A percentile compares a stretch with the other conserved stretches of the same genome.
Evolutionary conservation across 495 filamentous ascomycete genomes (phyloP).

Genomic region (Lasiosphaeris hirsuta): DNA sequence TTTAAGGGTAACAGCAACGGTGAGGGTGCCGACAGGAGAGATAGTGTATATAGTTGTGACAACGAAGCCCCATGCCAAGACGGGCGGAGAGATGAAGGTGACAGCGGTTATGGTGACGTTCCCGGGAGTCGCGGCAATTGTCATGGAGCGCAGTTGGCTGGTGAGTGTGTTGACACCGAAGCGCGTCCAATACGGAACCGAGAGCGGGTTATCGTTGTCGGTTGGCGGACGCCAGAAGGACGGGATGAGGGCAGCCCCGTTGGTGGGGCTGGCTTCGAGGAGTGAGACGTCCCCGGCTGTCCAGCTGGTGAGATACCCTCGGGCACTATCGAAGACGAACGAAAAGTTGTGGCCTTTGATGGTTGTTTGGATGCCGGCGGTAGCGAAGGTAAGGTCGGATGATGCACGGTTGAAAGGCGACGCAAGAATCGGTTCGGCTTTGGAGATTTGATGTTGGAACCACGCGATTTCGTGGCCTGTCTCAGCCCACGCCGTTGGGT

Average conservation of each 20-base stretch:
- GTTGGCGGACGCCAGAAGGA: conserved; percentile 49
- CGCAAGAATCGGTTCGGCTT: not conserved
- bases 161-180: conserved; percentile 35
- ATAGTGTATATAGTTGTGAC: conserved; percentile 49
- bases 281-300: conserved; percentile 16
- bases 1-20: conserved; percentile 38
- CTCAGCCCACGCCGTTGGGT: conserved; percentile 21
- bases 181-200: conserved; percentile 39
- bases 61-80: conserved; percentile 56
- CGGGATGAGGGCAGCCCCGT: conserved; percentile 33
- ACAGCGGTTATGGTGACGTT: conserved; percentile 36
- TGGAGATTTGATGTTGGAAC: conserved; percentile 19
- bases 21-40: conserved; percentile 37
- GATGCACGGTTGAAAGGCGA: not conserved
- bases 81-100: conserved; percentile 44
- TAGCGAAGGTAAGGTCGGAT: not conserved
- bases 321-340: conserved; percentile 40
- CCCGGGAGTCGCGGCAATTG: conserved; percentile 31
- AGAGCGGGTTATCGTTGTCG: conserved; percentile 53
- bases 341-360: conserved; percentile 15
- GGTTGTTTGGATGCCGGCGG: not conserved
- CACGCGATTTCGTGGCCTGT: conserved; percentile 29
- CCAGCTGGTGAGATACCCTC: conserved; percentile 41
- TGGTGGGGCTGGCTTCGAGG: conserved; percentile 37
- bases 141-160: conserved; percentile 40